Conservation (phyloP, 2,329 filamentous ascomycete species). For the Beauveria medogensis region DNA sequence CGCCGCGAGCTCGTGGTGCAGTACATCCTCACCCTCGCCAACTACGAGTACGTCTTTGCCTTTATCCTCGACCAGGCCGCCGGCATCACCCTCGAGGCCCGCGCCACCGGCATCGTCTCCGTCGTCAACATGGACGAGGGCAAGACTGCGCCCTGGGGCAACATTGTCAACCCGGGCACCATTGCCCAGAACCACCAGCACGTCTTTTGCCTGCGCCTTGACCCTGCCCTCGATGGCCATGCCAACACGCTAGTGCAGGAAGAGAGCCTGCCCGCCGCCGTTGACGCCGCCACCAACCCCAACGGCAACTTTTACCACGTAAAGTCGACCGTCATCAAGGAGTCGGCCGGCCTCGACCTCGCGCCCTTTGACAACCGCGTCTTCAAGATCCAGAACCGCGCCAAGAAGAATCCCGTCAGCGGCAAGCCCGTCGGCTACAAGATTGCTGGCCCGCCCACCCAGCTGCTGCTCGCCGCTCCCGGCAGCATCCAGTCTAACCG, state of each 20-base stretch:
- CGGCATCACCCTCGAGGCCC: conserved; percentile 23
- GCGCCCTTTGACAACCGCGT: conserved; percentile 39
- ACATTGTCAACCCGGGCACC: conserved; percentile 50
- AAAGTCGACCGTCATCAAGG: conserved; percentile 37
- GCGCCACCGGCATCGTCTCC: conserved; percentile 35
- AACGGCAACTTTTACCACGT: conserved; percentile 39
- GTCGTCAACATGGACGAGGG: conserved; percentile 44
- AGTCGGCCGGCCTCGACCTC: conserved; percentile 37
- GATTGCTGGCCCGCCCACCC: conserved; percentile 31
- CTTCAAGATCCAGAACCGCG: conserved; percentile 43
- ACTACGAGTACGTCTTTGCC: conserved; percentile 48
- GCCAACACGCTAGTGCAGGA: conserved; percentile 44
- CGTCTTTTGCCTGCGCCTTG: conserved; percentile 54
- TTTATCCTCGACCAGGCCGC: conserved; percentile 46
- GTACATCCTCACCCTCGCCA: conserved; percentile 53
- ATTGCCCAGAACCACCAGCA: conserved; percentile 61
- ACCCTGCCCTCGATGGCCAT: conserved; percentile 53
- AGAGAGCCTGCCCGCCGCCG: conserved; percentile 35
- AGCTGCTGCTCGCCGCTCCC: conserved; percentile 32
- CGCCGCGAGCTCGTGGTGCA: conserved; percentile 50
- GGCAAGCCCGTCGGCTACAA: conserved; percentile 41
- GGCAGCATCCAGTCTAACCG: conserved; percentile 31
- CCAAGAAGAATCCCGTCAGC: conserved; percentile 33
- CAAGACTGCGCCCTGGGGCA: conserved; percentile 47
- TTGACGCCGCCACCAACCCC: conserved; percentile 35